Base-by-base conservation (phyloP, 2,329 filamentous ascomycete species). In the Diaporthe capsici region DNA sequence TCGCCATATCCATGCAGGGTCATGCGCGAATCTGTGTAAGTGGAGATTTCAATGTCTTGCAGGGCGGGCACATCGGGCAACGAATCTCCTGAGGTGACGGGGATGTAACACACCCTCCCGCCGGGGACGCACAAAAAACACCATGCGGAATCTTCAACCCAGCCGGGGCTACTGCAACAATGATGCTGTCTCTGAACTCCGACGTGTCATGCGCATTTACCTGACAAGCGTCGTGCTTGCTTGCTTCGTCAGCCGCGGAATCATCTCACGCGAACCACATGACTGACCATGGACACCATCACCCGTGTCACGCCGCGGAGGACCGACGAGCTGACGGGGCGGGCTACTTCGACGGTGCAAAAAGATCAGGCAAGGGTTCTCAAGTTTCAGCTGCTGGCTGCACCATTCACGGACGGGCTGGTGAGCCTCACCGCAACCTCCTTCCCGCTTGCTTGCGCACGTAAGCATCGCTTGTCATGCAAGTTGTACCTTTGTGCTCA, bases 31-130 rank as follows among this genome's bases (percentile, higher is more conserved):
- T 28, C 51, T 55, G 65, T 70, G 65, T 70, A 70, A 70, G 49
- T 70, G 49, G 65, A 70, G 65, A 70, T 70, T 70, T 70, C 65
- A 70, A 55, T 70, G 65, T 70, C 65, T 70, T 70, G 65, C 65
- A 70, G 65, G 22, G 22, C 65, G 34, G 49, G 37, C 49, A 42
- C 65, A 70, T 70, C 65, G 49, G 65, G 65, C 65, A 70, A 22
- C 15, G 28, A 55, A 70, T 55, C 49, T 70, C 47, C 22, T 13
- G 65, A 70, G 47, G 49, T 55, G 47, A 20, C 15, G n/a, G 22
- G 49, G 34, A 42, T 28, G 49, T 55, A 28, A 70, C 49, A 42
- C 65, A 55, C 49, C 65, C 49, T 70, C 49, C 49, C 49, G 65
- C 47, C 10, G 17, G 34, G 44, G 47, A 53, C 22, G 31, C 47